Evolutionary conservation across 768 basidiomycete species (phyloP).

Genomic region (Candolleomyces efflorescens): DNA sequence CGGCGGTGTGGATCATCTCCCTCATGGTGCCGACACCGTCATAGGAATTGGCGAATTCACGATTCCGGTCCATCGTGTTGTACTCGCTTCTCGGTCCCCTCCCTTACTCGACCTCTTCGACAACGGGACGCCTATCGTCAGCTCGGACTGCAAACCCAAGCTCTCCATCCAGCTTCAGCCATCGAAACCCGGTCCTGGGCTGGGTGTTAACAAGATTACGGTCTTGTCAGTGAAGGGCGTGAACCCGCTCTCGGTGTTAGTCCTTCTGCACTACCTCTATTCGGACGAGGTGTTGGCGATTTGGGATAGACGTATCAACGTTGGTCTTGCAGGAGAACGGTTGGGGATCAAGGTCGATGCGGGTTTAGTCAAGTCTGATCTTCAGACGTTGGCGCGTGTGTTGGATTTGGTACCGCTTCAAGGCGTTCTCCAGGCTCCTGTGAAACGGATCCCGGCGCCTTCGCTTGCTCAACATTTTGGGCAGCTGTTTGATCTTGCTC

Average conservation of each 20-base stretch:
- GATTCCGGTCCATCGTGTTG: constrained; percentile 59
- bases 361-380: constrained; percentile 54
- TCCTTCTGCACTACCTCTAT: constrained; percentile 85
- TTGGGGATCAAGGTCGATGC: constrained; percentile 38
- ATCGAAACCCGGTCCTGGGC: constrained; percentile 17
- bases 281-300: constrained; percentile 77
- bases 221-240: constrained; percentile 49
- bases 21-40: constrained; percentile 61
- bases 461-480: constrained; percentile 49
- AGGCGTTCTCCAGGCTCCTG: constrained; percentile 52
- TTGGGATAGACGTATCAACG: constrained; percentile 79
- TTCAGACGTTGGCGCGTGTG: constrained; percentile 52
- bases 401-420: constrained; percentile 55
- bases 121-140: constrained; percentile 18
- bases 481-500: constrained; percentile 42
- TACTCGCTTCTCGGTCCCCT: constrained; percentile 60
- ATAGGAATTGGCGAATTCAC: constrained; percentile 39
- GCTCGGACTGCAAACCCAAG: constrained; percentile 21
- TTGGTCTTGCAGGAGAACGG: constrained; percentile 39
- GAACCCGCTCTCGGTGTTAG: constrained; percentile 62
- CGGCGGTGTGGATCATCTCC: constrained; percentile 18
- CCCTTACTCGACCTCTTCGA: constrained; percentile 41
- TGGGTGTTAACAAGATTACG: constrained; percentile 18
- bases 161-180: constrained; percentile 28
- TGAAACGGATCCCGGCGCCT: constrained; percentile 48